phyloP scores from a whole-genome alignment of 257 asterid species.

The Leonotis leonurus region DNA sequence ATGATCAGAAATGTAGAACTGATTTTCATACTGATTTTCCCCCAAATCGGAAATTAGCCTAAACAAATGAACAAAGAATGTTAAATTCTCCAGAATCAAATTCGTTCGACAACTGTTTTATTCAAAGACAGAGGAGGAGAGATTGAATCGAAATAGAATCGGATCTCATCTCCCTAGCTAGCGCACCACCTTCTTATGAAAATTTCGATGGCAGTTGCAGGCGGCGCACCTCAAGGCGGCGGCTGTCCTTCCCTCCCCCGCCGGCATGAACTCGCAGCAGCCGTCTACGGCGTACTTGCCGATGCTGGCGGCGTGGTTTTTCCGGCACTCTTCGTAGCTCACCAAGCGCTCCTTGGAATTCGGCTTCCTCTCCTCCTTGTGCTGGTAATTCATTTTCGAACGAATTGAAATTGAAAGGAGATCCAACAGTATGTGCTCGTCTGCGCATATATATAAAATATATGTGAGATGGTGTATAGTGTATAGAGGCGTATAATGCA shows the following conservation, averaged over 20 bases:
- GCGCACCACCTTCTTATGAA: constrained; percentile 51
- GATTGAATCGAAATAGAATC: too few species aligned
- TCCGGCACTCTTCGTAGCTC: constrained; percentile 57
- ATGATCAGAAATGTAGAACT: too few species aligned
- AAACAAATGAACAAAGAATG: too few species aligned
- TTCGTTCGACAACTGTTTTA: too few species aligned
- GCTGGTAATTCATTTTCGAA: constrained; percentile 20
- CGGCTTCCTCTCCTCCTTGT: constrained; percentile 5
- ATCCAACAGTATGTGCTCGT: background rate
- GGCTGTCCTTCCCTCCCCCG: constrained; percentile 45
- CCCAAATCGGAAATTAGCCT: too few species aligned
- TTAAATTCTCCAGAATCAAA: too few species aligned
- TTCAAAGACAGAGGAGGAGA: too few species aligned
- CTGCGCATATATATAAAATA: background rate
- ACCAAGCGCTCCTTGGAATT: constrained; percentile 25
- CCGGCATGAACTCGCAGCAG: constrained; percentile 71
- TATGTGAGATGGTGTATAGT: too few species aligned
- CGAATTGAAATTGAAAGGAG: background rate
- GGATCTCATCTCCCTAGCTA: too few species aligned
- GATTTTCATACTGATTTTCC: too few species aligned
- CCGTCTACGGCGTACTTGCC: constrained; percentile 71
- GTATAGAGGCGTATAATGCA: too few species aligned
- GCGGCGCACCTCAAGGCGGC: constrained; percentile 57
- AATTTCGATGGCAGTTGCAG: constrained; percentile 65
- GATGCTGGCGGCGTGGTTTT: constrained; percentile 69